Percentiles rank a stretch among this genome's conserved stretches.
Evolutionary conservation across 306 rosid genomes (phyloP).

Genomic region (Parietaria judaica): DNA sequence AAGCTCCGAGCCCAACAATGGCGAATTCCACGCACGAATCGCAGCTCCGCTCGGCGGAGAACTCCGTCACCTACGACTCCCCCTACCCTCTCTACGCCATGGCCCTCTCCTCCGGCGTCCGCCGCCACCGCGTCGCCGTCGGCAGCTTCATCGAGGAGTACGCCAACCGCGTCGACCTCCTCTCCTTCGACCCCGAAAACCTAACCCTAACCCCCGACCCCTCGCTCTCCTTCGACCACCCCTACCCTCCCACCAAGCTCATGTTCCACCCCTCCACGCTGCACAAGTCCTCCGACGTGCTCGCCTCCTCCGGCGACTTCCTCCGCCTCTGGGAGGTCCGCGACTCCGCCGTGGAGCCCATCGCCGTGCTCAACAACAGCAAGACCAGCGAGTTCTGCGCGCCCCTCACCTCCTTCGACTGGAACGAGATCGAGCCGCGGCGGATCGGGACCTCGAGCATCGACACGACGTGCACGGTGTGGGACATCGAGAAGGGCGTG

Average conservation of each 20-base stretch:
- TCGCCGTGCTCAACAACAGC: constrained; percentile 73
- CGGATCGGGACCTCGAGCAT: constrained; percentile 87
- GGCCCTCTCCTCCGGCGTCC: constrained; percentile 46
- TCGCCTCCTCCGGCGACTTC: constrained; percentile 93
- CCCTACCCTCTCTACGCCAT: constrained; percentile 70
- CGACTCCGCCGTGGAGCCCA: constrained; percentile 49
- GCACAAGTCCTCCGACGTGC: constrained; percentile 44
- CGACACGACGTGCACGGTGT: constrained; percentile 88
- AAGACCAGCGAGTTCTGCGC: constrained; percentile 86
- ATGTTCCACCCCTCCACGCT: constrained; percentile 64
- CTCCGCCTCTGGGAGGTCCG: constrained; percentile 95
- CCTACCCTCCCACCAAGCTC: constrained; percentile 94
- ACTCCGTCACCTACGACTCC: constrained; percentile 59
- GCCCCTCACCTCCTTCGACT: constrained; percentile 88
- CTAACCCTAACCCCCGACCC: constrained; percentile 42
- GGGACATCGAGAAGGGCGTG: constrained; percentile 74
- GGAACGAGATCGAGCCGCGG: constrained; percentile 83
- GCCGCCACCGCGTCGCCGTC: constrained; percentile 50
- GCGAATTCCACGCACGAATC: constrained; percentile 66
- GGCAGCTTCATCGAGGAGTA: constrained; percentile 85
- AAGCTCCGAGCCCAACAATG: constrained; percentile 28
- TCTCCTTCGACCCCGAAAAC: constrained; percentile 72
- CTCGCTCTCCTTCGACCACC: constrained; percentile 83
- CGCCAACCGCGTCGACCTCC: constrained; percentile 72
- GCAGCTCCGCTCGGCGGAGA: constrained; percentile 46